Conservation (phyloP, 768 basidiomycete genomes). For the Coprinellus micaceus region DNA sequence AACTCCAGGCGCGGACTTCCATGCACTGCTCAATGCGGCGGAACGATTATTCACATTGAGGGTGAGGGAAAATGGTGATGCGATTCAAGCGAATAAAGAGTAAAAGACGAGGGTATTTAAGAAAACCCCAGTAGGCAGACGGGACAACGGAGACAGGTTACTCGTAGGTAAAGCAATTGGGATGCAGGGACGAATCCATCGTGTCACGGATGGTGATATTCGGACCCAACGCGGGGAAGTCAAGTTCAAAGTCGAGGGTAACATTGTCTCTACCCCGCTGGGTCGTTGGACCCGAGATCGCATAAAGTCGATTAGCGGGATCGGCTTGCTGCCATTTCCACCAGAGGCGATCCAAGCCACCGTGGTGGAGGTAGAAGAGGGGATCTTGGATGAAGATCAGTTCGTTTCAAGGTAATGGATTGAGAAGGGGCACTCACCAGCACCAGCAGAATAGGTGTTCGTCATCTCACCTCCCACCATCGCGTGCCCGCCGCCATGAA, state of each 20-base stretch:
- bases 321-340: neutral
- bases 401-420: neutral
- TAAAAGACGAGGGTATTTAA: no score
- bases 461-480: constrained; percentile 8
- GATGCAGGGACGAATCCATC: constrained; percentile 1
- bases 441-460: constrained; percentile 6
- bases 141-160: neutral
- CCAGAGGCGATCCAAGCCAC: neutral
- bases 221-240: constrained; percentile 3
- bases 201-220: constrained; percentile 3
- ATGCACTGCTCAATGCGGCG: no score
- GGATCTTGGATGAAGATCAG: neutral
- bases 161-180: constrained; percentile 4
- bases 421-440: neutral
- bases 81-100: no score
- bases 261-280: neutral
- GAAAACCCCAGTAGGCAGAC: no score
- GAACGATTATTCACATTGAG: no score
- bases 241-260: constrained; percentile 2
- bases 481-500: constrained; percentile 1
- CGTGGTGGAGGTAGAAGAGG: neutral
- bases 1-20: no score
- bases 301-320: neutral
- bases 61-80: no score
- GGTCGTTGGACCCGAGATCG: neutral